phyloP scores from a whole-genome alignment of 2,329 filamentous ascomycete genomes.

The Fonsecaea pedrosoi region DNA sequence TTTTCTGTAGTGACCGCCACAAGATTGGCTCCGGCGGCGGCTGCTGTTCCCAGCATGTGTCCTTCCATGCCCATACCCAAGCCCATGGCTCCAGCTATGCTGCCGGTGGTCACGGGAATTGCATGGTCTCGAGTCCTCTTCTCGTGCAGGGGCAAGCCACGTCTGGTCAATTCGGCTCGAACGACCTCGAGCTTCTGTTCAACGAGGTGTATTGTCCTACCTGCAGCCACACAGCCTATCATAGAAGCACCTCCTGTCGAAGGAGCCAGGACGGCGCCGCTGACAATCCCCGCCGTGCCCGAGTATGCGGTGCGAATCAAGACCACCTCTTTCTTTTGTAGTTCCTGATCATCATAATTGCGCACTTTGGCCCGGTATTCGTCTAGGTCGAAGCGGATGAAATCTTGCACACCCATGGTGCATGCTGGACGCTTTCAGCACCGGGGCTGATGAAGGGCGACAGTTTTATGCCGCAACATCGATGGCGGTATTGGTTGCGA shows the following conservation, averaged over 20 bases:
- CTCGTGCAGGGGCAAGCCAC: conserved; percentile 15
- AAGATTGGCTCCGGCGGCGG: conserved; percentile 7
- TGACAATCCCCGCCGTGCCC: conserved; percentile 9
- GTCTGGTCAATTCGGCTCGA: conserved; percentile 13
- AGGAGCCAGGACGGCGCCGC: conserved; percentile 13
- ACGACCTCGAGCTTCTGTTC: conserved; percentile 19
- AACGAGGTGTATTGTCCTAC: conserved; percentile 13
- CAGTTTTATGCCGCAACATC: neutral
- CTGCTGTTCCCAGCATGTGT: conserved; percentile 8
- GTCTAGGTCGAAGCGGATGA: conserved; percentile 16
- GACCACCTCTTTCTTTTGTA: conserved; percentile 19
- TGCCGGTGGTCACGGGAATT: conserved; percentile 9
- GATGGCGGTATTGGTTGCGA: neutral
- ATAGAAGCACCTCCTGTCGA: conserved; percentile 16
- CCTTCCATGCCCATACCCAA: conserved; percentile 15
- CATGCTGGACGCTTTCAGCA: neutral
- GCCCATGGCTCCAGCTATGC: conserved; percentile 17
- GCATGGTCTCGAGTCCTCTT: conserved; percentile 18
- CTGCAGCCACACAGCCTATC: conserved; percentile 11
- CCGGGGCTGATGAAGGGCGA: neutral
- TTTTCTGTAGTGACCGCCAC: conserved; percentile 1
- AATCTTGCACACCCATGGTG: conserved; percentile 22
- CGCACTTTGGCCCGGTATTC: conserved; percentile 7
- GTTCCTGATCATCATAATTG: conserved; percentile 4
- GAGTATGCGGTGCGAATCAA: conserved; percentile 17